Evolutionary conservation across 1,139 yeast genomes (phyloP).

Genomic region (Saccharomycopsis crataegensis): DNA sequence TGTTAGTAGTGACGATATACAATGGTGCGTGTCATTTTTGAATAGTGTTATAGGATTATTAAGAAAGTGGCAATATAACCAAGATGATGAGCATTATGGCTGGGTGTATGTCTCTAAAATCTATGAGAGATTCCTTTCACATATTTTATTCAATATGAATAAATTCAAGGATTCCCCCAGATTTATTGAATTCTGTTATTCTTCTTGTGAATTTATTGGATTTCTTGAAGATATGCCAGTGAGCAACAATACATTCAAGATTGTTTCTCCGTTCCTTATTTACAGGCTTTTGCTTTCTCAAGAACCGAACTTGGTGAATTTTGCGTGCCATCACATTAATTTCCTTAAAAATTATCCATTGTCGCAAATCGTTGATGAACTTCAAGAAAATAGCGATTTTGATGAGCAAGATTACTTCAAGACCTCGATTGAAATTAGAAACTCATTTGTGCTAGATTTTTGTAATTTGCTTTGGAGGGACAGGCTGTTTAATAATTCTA

Average conservation of each 20-base stretch:
- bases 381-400: neutral
- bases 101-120: neutral
- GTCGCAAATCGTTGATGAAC: neutral
- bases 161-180: neutral
- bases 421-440: neutral
- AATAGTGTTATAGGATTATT: neutral
- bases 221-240: neutral
- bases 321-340: neutral
- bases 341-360: conserved; percentile 2
- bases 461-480: conserved; percentile 7
- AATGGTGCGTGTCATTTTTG: neutral
- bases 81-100: neutral
- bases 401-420: neutral
- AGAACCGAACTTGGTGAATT: neutral
- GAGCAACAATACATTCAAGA: neutral
- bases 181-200: neutral
- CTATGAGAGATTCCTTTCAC: neutral
- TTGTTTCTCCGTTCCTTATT: neutral
- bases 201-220: neutral
- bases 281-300: neutral
- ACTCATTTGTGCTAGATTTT: neutral
- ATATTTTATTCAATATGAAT: neutral
- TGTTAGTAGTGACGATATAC: neutral
- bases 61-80: no score
- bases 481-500: neutral